These are phyloP conservation scores for Trifolium dubium DNA, from an alignment of 306 rosid genomes.

Conservation along the genomic window DNA sequence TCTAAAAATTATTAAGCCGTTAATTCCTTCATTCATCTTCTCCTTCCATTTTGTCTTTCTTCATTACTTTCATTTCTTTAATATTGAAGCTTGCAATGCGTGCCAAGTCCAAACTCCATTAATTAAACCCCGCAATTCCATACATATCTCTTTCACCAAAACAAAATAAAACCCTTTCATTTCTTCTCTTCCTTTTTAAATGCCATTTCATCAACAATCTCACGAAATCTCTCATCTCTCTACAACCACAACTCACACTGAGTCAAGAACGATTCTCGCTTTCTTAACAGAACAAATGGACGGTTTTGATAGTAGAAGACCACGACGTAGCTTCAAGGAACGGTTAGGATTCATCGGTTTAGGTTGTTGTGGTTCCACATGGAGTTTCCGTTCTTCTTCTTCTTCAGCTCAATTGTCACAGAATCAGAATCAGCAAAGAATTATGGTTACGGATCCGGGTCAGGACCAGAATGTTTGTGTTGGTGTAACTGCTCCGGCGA, in stretches of 20 bases:
- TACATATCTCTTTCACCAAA: conserved; percentile 6
- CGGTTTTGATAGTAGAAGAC: conserved; percentile 53
- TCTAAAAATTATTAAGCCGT: too few species aligned
- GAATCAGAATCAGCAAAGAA: neutral
- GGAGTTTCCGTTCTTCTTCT: conserved; percentile 56
- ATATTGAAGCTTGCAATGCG: conserved; percentile 38
- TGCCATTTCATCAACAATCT: conserved; percentile 19
- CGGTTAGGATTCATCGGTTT: conserved; percentile 71
- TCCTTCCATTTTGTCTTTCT: conserved; percentile 59
- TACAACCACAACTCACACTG: conserved; percentile 48
- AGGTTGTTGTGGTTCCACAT: conserved; percentile 78
- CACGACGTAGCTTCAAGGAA: conserved; percentile 62
- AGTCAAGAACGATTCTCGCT: conserved; percentile 64
- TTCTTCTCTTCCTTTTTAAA: conserved; percentile 40
- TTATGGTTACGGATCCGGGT: conserved; percentile 21
- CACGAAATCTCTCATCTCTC: conserved; percentile 48
- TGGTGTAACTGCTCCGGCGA: neutral
- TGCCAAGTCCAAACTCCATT: conserved; percentile 10
- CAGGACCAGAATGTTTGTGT: conserved; percentile 43
- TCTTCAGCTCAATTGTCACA: conserved; percentile 32
- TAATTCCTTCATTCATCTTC: neutral
- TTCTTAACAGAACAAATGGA: conserved; percentile 74
- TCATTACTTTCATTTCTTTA: conserved; percentile 22
- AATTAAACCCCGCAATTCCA: conserved; percentile 25
- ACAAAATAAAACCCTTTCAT: conserved; percentile 9